Conservation (phyloP, 768 basidiomycete species). For the Boletus coccyginus region DNA sequence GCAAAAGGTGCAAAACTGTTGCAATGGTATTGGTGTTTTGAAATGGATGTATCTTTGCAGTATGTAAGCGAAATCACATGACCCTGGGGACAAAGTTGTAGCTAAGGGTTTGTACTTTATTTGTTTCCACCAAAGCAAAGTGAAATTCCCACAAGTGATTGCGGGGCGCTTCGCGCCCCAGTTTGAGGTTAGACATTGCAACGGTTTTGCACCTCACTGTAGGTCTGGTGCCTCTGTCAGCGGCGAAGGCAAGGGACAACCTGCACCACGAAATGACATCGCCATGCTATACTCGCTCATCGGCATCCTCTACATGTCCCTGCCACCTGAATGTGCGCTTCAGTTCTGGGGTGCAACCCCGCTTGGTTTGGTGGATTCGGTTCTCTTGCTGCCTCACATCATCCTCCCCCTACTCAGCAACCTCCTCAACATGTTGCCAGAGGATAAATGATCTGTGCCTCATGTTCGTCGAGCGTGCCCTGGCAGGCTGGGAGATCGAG, state of each 20-base stretch:
- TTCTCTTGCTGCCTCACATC: constrained; percentile 23
- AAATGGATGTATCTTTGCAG: no score
- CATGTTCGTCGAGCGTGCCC: constrained; percentile 77
- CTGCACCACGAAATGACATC: constrained; percentile 74
- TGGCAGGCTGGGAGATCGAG: constrained; percentile 81
- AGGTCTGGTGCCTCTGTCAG: constrained; percentile 44
- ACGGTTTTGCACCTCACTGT: no score
- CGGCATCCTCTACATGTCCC: constrained; percentile 71
- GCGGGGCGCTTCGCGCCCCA: no score
- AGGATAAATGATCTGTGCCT: constrained; percentile 81
- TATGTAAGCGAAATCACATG: no score
- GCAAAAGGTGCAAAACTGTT: no score
- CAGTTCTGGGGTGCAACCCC: constrained; percentile 82
- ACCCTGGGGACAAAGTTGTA: no score
- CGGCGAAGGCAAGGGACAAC: constrained; percentile 40
- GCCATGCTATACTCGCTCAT: constrained; percentile 83
- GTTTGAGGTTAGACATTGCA: no score
- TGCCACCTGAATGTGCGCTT: constrained; percentile 72
- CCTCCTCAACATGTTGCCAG: constrained; percentile 41
- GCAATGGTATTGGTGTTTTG: no score
- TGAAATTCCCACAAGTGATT: no score
- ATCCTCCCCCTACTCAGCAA: constrained; percentile 35
- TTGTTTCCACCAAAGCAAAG: no score
- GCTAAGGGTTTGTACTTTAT: no score
- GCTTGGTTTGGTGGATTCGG: constrained; percentile 32